Conservation (phyloP, 768 basidiomycete genomes). For the Amylocystis lapponica region DNA sequence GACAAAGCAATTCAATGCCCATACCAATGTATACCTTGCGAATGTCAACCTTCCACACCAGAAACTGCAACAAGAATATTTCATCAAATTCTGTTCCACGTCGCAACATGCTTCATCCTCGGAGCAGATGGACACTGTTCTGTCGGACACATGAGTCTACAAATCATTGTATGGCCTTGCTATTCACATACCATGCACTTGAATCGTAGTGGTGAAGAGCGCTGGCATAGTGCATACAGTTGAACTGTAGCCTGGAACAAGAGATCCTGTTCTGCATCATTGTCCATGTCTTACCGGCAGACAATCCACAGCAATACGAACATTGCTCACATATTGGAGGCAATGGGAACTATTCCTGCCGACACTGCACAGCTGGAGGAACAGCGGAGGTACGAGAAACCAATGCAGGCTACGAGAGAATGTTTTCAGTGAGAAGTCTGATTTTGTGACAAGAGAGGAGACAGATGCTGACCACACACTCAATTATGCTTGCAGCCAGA, state of each 20-base stretch:
- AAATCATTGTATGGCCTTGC: conserved; percentile 14
- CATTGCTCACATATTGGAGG: conserved; percentile 30
- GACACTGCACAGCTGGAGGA: conserved; percentile 13
- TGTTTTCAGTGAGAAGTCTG: conserved; percentile 1
- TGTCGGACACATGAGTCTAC: conserved; percentile 23
- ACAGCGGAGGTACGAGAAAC: background rate
- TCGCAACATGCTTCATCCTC: conserved; percentile 29
- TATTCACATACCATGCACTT: too few relatives aligned
- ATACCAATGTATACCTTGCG: conserved; percentile 35
- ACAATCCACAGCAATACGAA: conserved; percentile 21
- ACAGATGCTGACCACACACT: background rate
- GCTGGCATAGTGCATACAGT: conserved; percentile 8
- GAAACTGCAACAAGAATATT: conserved; percentile 31
- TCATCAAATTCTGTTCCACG: conserved; percentile 34
- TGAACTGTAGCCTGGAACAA: conserved; percentile 6
- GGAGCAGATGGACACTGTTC: conserved; percentile 34
- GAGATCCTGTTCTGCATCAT: conserved; percentile 7
- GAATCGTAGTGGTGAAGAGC: conserved; percentile 1
- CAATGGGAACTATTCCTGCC: conserved; percentile 35
- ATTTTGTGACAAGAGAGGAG: background rate
- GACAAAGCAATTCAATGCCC: conserved; percentile 42
- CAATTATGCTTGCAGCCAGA: background rate
- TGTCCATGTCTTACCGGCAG: conserved; percentile 10
- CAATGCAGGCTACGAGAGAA: conserved; percentile 1
- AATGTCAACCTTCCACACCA: conserved; percentile 31